Conservation (phyloP, 2,329 filamentous ascomycete genomes). For the Exophiala sp. region DNA sequence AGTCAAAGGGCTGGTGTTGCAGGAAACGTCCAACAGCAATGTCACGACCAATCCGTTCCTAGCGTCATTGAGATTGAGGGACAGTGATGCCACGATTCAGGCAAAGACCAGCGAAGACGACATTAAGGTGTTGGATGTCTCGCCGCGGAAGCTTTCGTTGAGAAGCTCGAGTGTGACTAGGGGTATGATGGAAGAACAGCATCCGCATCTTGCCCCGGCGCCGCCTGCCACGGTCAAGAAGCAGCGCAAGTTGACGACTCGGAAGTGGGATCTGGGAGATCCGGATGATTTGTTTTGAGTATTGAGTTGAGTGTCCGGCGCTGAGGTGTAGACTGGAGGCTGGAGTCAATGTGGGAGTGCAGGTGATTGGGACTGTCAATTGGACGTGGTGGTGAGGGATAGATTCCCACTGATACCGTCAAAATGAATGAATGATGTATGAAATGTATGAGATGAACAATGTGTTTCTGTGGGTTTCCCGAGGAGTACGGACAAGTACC, state of each 20-base stretch:
- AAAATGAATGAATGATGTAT: no score
- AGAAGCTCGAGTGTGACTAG: slow-evolving; percentile 20
- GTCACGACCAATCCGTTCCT: slow-evolving; percentile 26
- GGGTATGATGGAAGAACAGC: slow-evolving; percentile 18
- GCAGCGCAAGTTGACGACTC: slow-evolving; percentile 41
- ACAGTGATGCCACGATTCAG: slow-evolving; percentile 21
- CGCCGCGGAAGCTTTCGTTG: slow-evolving; percentile 26
- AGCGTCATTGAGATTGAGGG: slow-evolving; percentile 17
- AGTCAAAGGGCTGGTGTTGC: slow-evolving; percentile 20
- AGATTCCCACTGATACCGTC: no score
- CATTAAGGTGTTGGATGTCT: slow-evolving; percentile 21
- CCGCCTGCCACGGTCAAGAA: slow-evolving; percentile 37
- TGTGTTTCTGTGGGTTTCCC: no score
- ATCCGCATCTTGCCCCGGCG: slow-evolving; percentile 27
- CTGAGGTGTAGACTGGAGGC: background rate
- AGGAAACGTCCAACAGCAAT: slow-evolving; percentile 24
- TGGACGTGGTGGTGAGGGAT: no score
- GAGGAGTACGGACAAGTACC: no score
- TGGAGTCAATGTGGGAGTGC: no score
- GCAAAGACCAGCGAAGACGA: slow-evolving; percentile 12
- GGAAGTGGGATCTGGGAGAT: slow-evolving; percentile 45
- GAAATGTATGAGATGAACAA: no score
- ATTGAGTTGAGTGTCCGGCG: background rate
- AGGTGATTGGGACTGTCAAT: no score
- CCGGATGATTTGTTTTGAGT: slow-evolving; percentile 35